Evolutionary conservation across 2,329 filamentous ascomycete genomes (phyloP).

Genomic region (Rachicladosporium sp.): DNA sequence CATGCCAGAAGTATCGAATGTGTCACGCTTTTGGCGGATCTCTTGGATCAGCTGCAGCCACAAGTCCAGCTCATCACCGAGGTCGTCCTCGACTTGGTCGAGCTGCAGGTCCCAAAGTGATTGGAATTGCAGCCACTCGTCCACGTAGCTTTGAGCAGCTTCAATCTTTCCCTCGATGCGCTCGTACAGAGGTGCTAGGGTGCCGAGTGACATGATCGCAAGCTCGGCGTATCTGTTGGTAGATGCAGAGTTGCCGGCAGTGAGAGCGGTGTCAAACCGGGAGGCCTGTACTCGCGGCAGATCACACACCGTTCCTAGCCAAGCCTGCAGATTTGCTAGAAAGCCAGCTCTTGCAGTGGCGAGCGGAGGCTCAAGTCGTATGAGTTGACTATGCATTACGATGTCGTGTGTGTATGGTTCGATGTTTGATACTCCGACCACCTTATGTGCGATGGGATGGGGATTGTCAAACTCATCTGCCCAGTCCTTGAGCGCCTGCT

Average conservation of each 20-base stretch:
- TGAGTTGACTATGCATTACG: slow-evolving; percentile 95
- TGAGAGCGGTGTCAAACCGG: slow-evolving; percentile 77
- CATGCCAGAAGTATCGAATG: slow-evolving; percentile 94
- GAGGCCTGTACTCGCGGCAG: slow-evolving; percentile 89
- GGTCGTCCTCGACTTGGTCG: slow-evolving; percentile 82
- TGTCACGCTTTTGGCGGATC: slow-evolving; percentile 86
- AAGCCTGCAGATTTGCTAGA: slow-evolving; percentile 84
- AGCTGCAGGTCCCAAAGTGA: slow-evolving; percentile 96
- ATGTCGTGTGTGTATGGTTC: slow-evolving; percentile 75
- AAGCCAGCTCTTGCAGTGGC: slow-evolving; percentile 87
- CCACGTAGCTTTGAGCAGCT: slow-evolving; percentile 73
- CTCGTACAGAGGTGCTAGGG: slow-evolving; percentile 67
- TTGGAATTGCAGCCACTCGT: slow-evolving; percentile 98
- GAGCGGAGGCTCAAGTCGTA: slow-evolving; percentile 87
- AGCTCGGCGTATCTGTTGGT: slow-evolving; percentile 71
- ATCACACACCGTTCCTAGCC: slow-evolving; percentile 87
- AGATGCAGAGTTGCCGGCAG: slow-evolving; percentile 43
- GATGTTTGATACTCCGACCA: slow-evolving; percentile 48
- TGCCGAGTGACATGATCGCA: slow-evolving; percentile 67
- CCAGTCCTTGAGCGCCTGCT: slow-evolving; percentile 75
- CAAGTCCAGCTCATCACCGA: slow-evolving; percentile 80
- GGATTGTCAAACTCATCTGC: slow-evolving; percentile 62
- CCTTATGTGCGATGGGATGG: slow-evolving; percentile 26
- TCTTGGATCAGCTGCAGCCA: slow-evolving; percentile 97
- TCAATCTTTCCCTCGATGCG: slow-evolving; percentile 72